Conservation (phyloP, 495 filamentous ascomycete genomes). For the Penicillium cataractarum region DNA sequence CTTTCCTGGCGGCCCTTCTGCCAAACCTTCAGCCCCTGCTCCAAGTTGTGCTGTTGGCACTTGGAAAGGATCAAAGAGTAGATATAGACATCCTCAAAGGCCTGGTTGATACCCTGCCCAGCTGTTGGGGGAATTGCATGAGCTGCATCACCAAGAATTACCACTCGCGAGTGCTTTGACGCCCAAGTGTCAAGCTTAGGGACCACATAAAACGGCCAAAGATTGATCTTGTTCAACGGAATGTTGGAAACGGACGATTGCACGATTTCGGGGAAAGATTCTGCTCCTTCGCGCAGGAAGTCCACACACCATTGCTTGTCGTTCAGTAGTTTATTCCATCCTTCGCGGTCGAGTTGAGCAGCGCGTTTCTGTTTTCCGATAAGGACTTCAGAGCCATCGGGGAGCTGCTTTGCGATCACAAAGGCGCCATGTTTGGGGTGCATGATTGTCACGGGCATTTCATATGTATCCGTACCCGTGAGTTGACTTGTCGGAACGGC, state of each 20-base stretch:
- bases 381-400: constrained; percentile 48
- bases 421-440: constrained; percentile 45
- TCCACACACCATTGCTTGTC: constrained; percentile 41
- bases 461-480: constrained; percentile 29
- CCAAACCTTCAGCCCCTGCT: constrained; percentile 29
- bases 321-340: constrained; percentile 36
- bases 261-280: constrained; percentile 40
- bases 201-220: constrained; percentile 50
- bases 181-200: constrained; percentile 44
- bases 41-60: constrained; percentile 6
- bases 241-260: constrained; percentile 38
- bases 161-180: constrained; percentile 34
- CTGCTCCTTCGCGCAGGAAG: constrained; percentile 33
- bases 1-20: constrained; percentile 36
- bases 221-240: constrained; percentile 27
- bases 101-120: constrained; percentile 49
- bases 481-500: constrained; percentile 32
- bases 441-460: constrained; percentile 47
- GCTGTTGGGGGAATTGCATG: constrained; percentile 52
- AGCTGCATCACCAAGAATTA: constrained; percentile 51
- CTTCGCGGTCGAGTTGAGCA: constrained; percentile 35
- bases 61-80: constrained; percentile 25
- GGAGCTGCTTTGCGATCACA: constrained; percentile 49
- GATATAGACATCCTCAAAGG: constrained; percentile 45
- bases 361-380: constrained; percentile 44